Evolutionary conservation across 768 basidiomycete genomes (phyloP).

Genomic region (Collybia mongolica): DNA sequence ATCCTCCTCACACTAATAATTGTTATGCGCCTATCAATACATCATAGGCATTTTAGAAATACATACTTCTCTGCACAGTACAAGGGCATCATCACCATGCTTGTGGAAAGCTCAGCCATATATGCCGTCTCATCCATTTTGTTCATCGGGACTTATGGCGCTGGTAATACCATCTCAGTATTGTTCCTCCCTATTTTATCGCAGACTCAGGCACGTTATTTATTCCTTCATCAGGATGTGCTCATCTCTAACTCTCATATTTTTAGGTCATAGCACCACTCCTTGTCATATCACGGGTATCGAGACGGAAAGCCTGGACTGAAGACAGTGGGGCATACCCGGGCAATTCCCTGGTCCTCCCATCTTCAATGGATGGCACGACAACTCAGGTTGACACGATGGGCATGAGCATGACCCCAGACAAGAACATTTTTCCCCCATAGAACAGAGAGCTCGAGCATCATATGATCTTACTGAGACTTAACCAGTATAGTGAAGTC

Average conservation of each 20-base stretch:
- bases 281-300: slow-evolving; percentile 1
- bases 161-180: slow-evolving; percentile 12
- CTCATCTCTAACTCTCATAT: background rate
- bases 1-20: slow-evolving; percentile 27
- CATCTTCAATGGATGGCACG: too few relatives aligned
- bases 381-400: too few relatives aligned
- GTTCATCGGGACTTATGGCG: slow-evolving; percentile 23
- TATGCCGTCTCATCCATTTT: slow-evolving; percentile 24
- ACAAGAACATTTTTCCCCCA: too few relatives aligned
- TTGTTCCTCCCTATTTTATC: slow-evolving; percentile 17
- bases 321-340: too few relatives aligned
- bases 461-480: too few relatives aligned
- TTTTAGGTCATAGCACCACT: slow-evolving; percentile 1
- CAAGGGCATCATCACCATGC: slow-evolving; percentile 22
- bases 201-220: slow-evolving; percentile 20
- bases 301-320: background rate
- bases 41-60: slow-evolving; percentile 11
- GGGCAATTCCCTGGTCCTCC: too few relatives aligned
- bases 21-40: slow-evolving; percentile 18
- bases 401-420: too few relatives aligned
- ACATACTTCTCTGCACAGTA: slow-evolving; percentile 13
- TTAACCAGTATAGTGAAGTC: too few relatives aligned
- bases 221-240: background rate
- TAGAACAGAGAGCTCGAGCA: too few relatives aligned
- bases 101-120: slow-evolving; percentile 31